These are phyloP conservation scores for Candida ficus DNA, from an alignment of 805 yeast species.

Conservation along the genomic window DNA sequence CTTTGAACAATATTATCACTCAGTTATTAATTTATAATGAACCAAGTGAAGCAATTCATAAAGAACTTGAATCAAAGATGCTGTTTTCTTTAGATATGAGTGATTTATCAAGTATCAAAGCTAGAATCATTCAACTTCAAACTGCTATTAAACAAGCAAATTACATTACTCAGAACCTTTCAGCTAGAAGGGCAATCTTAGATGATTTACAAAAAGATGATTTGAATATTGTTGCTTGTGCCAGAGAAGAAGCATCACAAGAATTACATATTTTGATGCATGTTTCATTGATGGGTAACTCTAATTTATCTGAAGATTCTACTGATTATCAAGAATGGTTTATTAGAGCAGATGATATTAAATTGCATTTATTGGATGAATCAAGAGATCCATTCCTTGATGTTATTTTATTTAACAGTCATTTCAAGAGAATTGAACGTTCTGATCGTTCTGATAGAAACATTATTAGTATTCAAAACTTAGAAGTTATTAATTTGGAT, in stretches of 20 bases:
- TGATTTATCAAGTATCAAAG: conserved; percentile 46
- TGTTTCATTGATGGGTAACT: conserved; percentile 33
- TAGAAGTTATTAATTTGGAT: conserved; percentile 67
- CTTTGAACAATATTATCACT: conserved; percentile 56
- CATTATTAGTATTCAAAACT: conserved; percentile 47
- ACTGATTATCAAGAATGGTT: conserved; percentile 50
- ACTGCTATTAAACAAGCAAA: conserved; percentile 37
- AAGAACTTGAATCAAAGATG: conserved; percentile 59
- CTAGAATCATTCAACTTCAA: conserved; percentile 46
- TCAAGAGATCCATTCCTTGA: conserved; percentile 62
- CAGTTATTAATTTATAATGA: conserved; percentile 69
- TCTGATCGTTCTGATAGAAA: conserved; percentile 66
- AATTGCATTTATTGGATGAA: conserved; percentile 63
- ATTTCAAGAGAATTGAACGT: conserved; percentile 56
- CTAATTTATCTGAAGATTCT: conserved; percentile 20
- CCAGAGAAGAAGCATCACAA: conserved; percentile 31
- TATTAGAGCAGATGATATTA: conserved; percentile 62
- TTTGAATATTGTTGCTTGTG: conserved; percentile 33
- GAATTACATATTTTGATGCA: conserved; percentile 43
- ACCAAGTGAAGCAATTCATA: conserved; percentile 55
- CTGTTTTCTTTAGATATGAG: conserved; percentile 66
- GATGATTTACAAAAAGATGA: conserved; percentile 46
- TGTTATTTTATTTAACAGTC: conserved; percentile 56
- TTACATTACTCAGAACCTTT: conserved; percentile 40
- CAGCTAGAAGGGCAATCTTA: conserved; percentile 42